phyloP scores from a whole-genome alignment of 1,284 basidiomycete species.

The Boletus semigastroideus region DNA sequence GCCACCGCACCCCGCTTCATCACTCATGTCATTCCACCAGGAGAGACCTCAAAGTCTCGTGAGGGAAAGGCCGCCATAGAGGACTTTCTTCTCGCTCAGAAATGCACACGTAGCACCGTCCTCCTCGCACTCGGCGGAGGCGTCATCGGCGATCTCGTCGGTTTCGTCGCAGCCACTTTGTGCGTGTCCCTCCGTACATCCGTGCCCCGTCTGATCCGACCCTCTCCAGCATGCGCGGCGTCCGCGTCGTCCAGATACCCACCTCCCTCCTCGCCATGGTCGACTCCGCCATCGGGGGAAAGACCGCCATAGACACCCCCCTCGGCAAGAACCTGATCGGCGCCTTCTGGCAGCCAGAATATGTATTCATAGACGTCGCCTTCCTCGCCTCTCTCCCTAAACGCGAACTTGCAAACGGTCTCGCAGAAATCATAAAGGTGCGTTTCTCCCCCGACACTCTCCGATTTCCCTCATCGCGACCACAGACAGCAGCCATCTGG shows the following conservation, averaged over 20 bases:
- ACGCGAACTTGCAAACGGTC: constrained; percentile 96
- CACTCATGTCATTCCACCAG: constrained; percentile 81
- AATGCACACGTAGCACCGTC: constrained; percentile 93
- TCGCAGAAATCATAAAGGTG: constrained; percentile 98
- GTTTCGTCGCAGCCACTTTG: constrained; percentile 99
- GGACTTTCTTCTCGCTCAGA: constrained; percentile 87
- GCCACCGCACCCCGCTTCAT: constrained; percentile 66
- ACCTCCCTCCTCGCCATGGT: constrained; percentile 98
- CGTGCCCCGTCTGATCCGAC: not conserved
- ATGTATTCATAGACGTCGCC: constrained; percentile 96
- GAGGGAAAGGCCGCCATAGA: constrained; percentile 93
- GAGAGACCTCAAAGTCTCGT: constrained; percentile 91
- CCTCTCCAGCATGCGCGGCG: constrained; percentile 72
- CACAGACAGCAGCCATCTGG: constrained; percentile 94
- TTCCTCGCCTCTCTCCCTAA: constrained; percentile 93
- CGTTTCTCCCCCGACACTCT: constrained; percentile 4
- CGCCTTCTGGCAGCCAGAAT: constrained; percentile 97
- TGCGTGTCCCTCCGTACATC: constrained; percentile 44
- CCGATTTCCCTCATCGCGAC: constrained; percentile 1
- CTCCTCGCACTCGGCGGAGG: constrained; percentile 94
- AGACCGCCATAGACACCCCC: constrained; percentile 97
- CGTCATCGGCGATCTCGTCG: constrained; percentile 94
- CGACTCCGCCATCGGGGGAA: constrained; percentile 95
- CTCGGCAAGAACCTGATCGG: constrained; percentile 98
- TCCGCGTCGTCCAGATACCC: constrained; percentile 94